Conservation (phyloP, 23 red algal species). For the Pyropia yezoensis region DNA sequence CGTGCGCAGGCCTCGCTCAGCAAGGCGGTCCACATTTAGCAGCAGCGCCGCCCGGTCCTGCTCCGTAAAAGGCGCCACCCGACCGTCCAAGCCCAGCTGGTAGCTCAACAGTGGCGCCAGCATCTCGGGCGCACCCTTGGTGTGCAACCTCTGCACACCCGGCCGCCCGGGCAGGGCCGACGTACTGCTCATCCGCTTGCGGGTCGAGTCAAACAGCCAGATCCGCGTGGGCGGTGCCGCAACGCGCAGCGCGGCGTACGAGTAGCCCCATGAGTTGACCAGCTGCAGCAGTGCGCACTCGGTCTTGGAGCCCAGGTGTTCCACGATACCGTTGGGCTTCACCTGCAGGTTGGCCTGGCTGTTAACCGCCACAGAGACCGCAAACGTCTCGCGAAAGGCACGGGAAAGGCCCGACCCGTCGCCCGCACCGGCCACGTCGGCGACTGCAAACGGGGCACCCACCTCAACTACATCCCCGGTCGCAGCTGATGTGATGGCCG, state of each 20-base stretch:
- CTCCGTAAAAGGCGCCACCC: slow-evolving; percentile 7
- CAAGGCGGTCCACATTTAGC: slow-evolving; percentile 28
- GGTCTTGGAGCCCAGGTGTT: slow-evolving; percentile 81
- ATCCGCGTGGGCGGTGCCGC: slow-evolving; percentile 16
- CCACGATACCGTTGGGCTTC: slow-evolving; percentile 23
- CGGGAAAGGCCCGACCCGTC: slow-evolving; percentile 7
- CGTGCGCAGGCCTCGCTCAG: slow-evolving; percentile 50
- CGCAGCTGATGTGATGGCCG: background rate
- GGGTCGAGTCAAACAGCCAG: slow-evolving; percentile 69
- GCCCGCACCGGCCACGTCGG: background rate
- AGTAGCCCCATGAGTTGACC: slow-evolving; percentile 29
- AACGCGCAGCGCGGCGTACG: slow-evolving; percentile 45
- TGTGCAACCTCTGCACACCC: slow-evolving; percentile 25
- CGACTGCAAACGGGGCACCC: too few species aligned
- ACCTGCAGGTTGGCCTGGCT: slow-evolving; percentile 70
- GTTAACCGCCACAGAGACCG: slow-evolving; percentile 58
- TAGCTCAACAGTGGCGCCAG: slow-evolving; percentile 22
- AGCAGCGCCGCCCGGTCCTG: slow-evolving; percentile 12
- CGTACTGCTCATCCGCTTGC: slow-evolving; percentile 80
- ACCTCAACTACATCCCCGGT: background rate
- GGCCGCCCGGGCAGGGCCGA: background rate
- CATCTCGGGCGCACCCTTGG: slow-evolving; percentile 82
- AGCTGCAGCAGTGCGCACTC: slow-evolving; percentile 81
- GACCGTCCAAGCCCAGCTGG: slow-evolving; percentile 28
- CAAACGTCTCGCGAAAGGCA: slow-evolving; percentile 19